Evolutionary conservation across 1,284 basidiomycete species (phyloP).

Genomic region (Ceratobasidium theobromae): DNA sequence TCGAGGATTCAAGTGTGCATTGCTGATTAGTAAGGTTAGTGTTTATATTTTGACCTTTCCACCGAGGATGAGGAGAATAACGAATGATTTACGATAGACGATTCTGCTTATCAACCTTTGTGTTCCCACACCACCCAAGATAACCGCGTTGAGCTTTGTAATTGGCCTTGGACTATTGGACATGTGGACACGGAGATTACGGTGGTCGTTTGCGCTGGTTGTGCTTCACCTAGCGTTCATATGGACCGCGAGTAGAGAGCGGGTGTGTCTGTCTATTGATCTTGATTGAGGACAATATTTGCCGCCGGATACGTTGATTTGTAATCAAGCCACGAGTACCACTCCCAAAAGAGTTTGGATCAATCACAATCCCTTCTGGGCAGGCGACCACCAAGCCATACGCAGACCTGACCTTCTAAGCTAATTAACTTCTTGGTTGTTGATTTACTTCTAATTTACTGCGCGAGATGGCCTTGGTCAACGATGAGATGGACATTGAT

Average conservation of each 20-base stretch:
- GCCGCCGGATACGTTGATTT: background rate
- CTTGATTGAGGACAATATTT: background rate
- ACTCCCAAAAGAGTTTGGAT: background rate
- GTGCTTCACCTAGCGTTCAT: conserved; percentile 1
- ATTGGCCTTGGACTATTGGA: conserved; percentile 24
- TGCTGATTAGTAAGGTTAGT: conserved; percentile 24
- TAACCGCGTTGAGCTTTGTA: conserved; percentile 19
- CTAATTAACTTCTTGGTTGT: background rate
- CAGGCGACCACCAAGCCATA: conserved; percentile 3
- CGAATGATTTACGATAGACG: conserved; percentile 3
- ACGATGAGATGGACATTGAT: background rate
- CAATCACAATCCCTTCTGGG: no score
- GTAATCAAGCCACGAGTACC: conserved; percentile 24
- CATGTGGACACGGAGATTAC: conserved; percentile 19
- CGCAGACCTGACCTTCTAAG: background rate
- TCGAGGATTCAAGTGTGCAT: conserved; percentile 20
- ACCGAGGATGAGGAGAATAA: background rate
- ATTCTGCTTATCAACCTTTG: conserved; percentile 23
- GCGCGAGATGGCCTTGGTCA: background rate
- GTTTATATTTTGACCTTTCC: background rate
- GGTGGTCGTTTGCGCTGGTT: conserved; percentile 22
- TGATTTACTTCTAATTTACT: no score
- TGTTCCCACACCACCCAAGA: conserved; percentile 17
- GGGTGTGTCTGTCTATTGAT: conserved; percentile 10
- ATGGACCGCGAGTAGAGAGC: conserved; percentile 10